Evolutionary conservation across 2,329 filamentous ascomycete species (phyloP), one percentile per base, ranked within the genome.

Genomic region (Pestalotiopsis sp.): DNA sequence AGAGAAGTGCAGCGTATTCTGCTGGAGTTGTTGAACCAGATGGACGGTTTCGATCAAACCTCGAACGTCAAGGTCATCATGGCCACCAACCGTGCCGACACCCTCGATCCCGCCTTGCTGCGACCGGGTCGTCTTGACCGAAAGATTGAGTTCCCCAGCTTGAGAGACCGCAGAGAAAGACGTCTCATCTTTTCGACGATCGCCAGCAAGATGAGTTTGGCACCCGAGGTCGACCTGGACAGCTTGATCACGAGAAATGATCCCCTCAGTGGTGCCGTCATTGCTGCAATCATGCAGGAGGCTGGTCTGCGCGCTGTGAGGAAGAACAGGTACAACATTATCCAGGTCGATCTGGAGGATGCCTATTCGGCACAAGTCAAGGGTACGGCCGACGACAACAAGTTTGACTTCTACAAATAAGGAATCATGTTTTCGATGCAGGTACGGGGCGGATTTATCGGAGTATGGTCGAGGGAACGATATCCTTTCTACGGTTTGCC

Each of bases 31-130:
- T 91, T 99, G 72, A 99, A 99, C 85, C 96, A 99, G 84, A 99
- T 99, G 96, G 96, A 99, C 80, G 96, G 96, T 73, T 99, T 99
- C 85, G 96, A 99, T 81, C 96, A 99, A 83, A 97, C 94, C 0
- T 93, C 94, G 80, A 99, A 99, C 82, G 96, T 99, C 83, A 99
- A 99, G 86, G 96, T 99, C 80, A 99, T 99, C 84, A 99, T 99
- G 96, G 96, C 96, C 74, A 99, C 96, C 74, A 99, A 99, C 86
- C 92, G 96, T 80, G 95, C 96, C 73, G 96, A 98, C 81, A 99
- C 96, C 6, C 88, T 99, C 73, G 96, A 99, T 80, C 96, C 96
- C 17, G 96, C 96, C 57, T 88, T 99, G 71, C 89, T 99, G 70
- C 94, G 96, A 76, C 96, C 96, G 39, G 96, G 96, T 74, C 94